Base-by-base conservation (phyloP, 106 monocot species). In the Dactylorhiza incarnata region DNA sequence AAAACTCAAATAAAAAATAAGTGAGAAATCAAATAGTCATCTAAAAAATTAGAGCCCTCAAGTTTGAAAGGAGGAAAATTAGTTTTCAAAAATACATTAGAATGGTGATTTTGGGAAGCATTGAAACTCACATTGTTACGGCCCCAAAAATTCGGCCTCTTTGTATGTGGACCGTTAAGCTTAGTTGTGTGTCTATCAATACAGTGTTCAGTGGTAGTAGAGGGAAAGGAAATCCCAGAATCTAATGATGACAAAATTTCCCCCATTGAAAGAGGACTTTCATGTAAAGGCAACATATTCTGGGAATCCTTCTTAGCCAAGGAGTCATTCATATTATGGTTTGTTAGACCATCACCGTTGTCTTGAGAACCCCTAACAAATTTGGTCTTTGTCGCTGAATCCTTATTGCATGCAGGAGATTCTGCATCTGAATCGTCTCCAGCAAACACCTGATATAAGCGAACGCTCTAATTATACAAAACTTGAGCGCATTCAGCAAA, bases 181-280 rank as follows among this genome's bases (percentile, higher is more conserved):
- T 88, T 95, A 77, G 45, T 86, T 25, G 76, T 59, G 5, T 76
- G 73, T 74, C 79, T 91, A 51, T 87, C 89, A 7, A 77, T 55
- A 82, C 79, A 81, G 72, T 86, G 84, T 48, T 89, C 94, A 79
- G 72, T 16, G 25, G 82, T 63, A 74, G 85, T 68, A 81, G 58
- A 76, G 48, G 86, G 78, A 79, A 85, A 89, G 62, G 84, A 58
- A 65, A 84, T 82, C 80, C 87, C 86, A 50, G 83, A 79, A 69
- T 99, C 94, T 76, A 91, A 83, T 47, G 97, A 94, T 48, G 97
- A 91, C 23, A 99, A 71, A 50, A 94, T 91, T 48, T 94, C 94
- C 71, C 90, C 96, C 96, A 97, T 86, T 48, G 92, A 93, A 16
- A 86, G 56, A 14, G 85, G 84, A 83, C 82, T 77, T 22, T 99